These are phyloP conservation scores for Coemansia sp. DNA, from an alignment of 192 early-diverging fungal species.

Conservation along the genomic window DNA sequence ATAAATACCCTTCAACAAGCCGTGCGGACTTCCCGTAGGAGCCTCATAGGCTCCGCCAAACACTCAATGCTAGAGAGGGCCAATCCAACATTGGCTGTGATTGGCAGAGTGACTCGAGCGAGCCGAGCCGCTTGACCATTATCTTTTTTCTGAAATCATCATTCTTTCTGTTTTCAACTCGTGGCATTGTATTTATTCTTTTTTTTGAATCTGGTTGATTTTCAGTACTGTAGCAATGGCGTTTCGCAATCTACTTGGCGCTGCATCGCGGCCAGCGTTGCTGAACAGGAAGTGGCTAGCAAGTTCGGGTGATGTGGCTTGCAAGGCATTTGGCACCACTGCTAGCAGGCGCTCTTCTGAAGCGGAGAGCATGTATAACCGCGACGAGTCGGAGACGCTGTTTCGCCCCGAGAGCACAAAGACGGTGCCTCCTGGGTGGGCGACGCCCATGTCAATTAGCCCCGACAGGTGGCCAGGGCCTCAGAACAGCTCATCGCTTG, in stretches of 20 bases:
- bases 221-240: conserved; percentile 11
- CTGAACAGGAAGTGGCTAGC: not conserved
- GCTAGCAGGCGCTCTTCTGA: not conserved
- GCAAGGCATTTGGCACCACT: conserved; percentile 1
- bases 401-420: conserved; percentile 26
- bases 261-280: conserved; percentile 21
- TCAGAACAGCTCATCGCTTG: conserved; percentile 25
- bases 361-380: not conserved
- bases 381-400: conserved; percentile 22
- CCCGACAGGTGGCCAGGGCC: conserved; percentile 48
- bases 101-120: too few relatives aligned
- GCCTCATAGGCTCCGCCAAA: too few relatives aligned
- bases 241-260: conserved; percentile 38
- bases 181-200: not conserved
- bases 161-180: not conserved
- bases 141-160: too few relatives aligned
- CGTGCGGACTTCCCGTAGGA: too few relatives aligned
- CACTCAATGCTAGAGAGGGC: too few relatives aligned
- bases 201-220: not conserved
- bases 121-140: too few relatives aligned
- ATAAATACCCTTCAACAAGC: too few relatives aligned
- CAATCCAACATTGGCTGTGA: too few relatives aligned
- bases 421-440: conserved; percentile 40
- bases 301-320: not conserved
- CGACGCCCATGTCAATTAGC: conserved; percentile 33